Percentiles rank a stretch among this genome's conserved stretches.
Evolutionary conservation across 768 basidiomycete species (phyloP).

Genomic region (Tubosaeta sp.): DNA sequence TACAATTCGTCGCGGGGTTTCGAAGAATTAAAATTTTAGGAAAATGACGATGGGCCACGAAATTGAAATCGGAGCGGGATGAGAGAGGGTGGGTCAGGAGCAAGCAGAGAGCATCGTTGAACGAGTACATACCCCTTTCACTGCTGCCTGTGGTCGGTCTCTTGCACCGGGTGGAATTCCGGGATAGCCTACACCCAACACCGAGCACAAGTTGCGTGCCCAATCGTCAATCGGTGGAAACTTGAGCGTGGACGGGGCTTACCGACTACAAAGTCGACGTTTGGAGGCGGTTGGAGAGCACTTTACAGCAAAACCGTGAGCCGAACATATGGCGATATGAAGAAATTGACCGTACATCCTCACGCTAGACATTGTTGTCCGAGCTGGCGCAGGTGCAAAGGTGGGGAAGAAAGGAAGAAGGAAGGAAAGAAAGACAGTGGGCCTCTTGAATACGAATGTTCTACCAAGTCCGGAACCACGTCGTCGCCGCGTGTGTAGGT

Average conservation of each 20-base stretch:
- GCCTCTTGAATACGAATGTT: slow-evolving; percentile 8
- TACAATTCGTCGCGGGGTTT: slow-evolving; percentile 5
- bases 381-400: neutral
- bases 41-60: neutral
- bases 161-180: slow-evolving; percentile 78
- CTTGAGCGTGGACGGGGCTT: slow-evolving; percentile 14
- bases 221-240: neutral
- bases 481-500: slow-evolving; percentile 15
- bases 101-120: neutral
- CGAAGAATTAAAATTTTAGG: neutral
- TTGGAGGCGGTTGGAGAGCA: slow-evolving; percentile 80
- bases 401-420: neutral
- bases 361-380: slow-evolving; percentile 38
- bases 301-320: slow-evolving; percentile 35
- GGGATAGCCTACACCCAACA: slow-evolving; percentile 61
- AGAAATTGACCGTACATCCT: slow-evolving; percentile 37
- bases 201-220: neutral
- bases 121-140: slow-evolving; percentile 68
- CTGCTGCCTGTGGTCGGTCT: slow-evolving; percentile 77
- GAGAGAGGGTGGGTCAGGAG: slow-evolving; percentile 6
- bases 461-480: slow-evolving; percentile 1
- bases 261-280: slow-evolving; percentile 88
- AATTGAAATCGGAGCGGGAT: neutral
- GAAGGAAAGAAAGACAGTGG: neutral
- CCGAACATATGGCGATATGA: neutral